Evolutionary conservation across 139 green algal species (phyloP).

Genomic region (Spirogloea muscicola): DNA sequence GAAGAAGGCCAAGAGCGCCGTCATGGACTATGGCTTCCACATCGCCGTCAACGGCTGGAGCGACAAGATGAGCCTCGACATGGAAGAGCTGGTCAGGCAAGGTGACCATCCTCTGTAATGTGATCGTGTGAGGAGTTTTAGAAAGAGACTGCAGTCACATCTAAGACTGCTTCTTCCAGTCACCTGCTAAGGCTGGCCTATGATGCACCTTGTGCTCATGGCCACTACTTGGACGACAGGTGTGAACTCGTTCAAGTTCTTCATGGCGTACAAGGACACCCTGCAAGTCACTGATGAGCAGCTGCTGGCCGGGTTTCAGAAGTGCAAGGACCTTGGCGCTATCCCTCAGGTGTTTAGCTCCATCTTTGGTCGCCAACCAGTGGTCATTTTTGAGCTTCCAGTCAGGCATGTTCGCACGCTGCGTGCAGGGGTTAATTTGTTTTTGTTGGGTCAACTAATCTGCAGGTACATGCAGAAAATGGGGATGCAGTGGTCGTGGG

Average conservation of each 20-base stretch:
- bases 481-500: slow-evolving; percentile 76
- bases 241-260: slow-evolving; percentile 97
- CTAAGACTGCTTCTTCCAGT: no score
- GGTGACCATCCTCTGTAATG: background rate
- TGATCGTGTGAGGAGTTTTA: background rate
- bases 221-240: no score
- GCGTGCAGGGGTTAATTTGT: no score
- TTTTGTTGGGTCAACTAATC: no score
- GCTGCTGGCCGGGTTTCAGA: slow-evolving; percentile 71
- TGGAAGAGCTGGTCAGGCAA: slow-evolving; percentile 58
- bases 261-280: slow-evolving; percentile 91
- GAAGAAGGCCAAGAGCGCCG: slow-evolving; percentile 45
- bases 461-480: slow-evolving; percentile 81
- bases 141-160: no score
- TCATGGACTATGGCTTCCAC: slow-evolving; percentile 89
- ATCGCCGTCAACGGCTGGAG: slow-evolving; percentile 85
- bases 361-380: no score
- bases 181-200: no score
- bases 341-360: slow-evolving; percentile 78
- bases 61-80: slow-evolving; percentile 63
- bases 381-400: no score
- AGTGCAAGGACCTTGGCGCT: slow-evolving; percentile 82
- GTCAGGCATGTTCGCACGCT: no score
- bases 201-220: no score
- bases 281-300: slow-evolving; percentile 69